Evolutionary conservation across 805 yeast species (phyloP), one percentile per base, ranked within the genome.

Genomic region (Deakozyma indianensis): DNA sequence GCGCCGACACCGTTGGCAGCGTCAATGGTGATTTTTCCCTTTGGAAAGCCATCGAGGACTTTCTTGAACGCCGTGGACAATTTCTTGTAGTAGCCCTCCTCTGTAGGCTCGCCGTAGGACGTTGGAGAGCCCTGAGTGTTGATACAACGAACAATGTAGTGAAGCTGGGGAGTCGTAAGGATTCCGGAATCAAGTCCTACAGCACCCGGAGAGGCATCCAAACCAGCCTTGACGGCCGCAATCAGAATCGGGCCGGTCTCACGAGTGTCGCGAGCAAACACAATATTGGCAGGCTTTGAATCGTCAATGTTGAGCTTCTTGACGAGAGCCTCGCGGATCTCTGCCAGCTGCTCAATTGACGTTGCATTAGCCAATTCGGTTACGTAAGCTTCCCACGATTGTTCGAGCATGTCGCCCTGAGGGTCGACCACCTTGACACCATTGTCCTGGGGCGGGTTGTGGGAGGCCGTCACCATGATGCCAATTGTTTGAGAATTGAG

Each of bases 1-100:
- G 87, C 95, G 16, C 98, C 98, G 35, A 92, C 84, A n/a, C 98
- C 98, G 59, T 92, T 92, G 4, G 98, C 98, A 35, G 87, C 79
- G 64, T 92, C 98, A 18, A 92, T 76, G 1, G 78, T 73, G 52
- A 88, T 69, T 22, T 64, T 58, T n/a, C 50, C 55, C 16, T 61
- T 52, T 45, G 63, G 58, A 44, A 40, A 38, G 5, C 51, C 56
- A 15, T 48, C 43, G 38, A 59, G 48, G 23, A 83, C 69, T 18
- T 62, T 54, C 44, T 64, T 66, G 60, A 77, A 75, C 0, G 88
- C 74, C 0, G 54, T 50, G 3, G 79, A 61, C 48, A 85, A 63
- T 59, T 84, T 83, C 20, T 63, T 53, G 58, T 76, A 81, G 63
- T 92, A 92, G 2, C 90, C 90, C 0, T 56, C 62, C 52, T 81